These are phyloP conservation scores for Endogone sp. DNA, from an alignment of 192 early-diverging fungal genomes.

Conservation along the genomic window DNA sequence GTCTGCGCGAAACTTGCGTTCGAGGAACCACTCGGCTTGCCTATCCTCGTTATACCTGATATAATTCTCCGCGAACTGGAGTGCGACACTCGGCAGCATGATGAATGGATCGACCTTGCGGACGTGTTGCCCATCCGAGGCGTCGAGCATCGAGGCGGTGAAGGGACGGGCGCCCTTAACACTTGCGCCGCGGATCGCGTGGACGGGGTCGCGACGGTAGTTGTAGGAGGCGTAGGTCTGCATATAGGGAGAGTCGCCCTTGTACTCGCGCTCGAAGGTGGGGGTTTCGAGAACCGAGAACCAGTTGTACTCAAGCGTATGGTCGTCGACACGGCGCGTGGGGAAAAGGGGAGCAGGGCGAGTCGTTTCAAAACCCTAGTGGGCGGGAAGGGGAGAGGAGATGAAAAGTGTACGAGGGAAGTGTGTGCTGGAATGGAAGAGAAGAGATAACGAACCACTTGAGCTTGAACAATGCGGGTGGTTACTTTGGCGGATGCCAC, in stretches of 20 bases:
- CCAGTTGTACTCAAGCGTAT: slow-evolving; percentile 46
- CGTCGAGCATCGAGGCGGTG: slow-evolving; percentile 35
- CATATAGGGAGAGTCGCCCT: slow-evolving; percentile 31
- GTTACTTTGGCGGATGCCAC: slow-evolving; percentile 39
- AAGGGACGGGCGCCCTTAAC: slow-evolving; percentile 29
- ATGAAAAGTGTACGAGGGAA: background rate
- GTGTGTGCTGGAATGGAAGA: background rate
- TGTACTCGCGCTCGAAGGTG: slow-evolving; percentile 26
- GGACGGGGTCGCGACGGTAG: slow-evolving; percentile 44
- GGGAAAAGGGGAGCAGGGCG: slow-evolving; percentile 32
- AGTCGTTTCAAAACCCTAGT: slow-evolving; percentile 40
- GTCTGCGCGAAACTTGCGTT: slow-evolving; percentile 33
- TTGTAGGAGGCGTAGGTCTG: slow-evolving; percentile 49
- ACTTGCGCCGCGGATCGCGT: slow-evolving; percentile 38
- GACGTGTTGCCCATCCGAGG: slow-evolving; percentile 4
- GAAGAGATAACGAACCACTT: slow-evolving; percentile 27
- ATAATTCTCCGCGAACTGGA: slow-evolving; percentile 34
- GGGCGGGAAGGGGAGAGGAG: background rate
- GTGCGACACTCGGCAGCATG: slow-evolving; percentile 39
- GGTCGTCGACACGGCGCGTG: slow-evolving; percentile 37
- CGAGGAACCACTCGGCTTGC: slow-evolving; percentile 35
- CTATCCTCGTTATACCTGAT: slow-evolving; percentile 39
- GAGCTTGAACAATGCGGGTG: slow-evolving; percentile 39
- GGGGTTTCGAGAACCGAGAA: slow-evolving; percentile 28
- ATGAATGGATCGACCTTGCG: slow-evolving; percentile 45